phyloP scores from a whole-genome alignment of 495 filamentous ascomycete genomes.

The Trichoderma reesei region DNA sequence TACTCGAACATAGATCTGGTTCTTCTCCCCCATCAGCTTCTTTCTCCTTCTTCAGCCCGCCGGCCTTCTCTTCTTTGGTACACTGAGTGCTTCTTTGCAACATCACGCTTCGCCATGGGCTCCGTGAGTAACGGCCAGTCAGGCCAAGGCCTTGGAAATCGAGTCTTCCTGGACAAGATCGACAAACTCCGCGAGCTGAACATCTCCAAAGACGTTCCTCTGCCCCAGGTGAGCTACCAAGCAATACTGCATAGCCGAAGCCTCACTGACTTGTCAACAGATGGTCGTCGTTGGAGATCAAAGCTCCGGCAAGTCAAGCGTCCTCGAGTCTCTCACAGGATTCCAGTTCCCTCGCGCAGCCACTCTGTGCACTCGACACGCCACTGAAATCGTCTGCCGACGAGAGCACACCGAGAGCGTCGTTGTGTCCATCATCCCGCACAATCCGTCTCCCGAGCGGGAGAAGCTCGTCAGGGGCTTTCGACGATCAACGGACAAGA shows the following conservation, averaged over 20 bases:
- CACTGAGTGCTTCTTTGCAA: not conserved
- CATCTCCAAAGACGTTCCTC: constrained; percentile 18
- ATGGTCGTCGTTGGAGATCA: constrained; percentile 56
- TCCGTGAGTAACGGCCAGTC: not conserved
- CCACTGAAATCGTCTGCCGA: constrained; percentile 46
- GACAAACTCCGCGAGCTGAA: constrained; percentile 24
- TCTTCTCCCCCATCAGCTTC: too few species aligned
- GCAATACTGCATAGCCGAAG: constrained; percentile 25
- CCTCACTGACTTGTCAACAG: constrained; percentile 45
- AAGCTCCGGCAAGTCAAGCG: constrained; percentile 50
- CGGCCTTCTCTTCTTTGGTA: not conserved
- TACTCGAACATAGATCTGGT: too few species aligned
- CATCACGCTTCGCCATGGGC: not conserved
- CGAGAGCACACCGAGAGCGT: constrained; percentile 19
- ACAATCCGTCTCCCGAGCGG: constrained; percentile 30
- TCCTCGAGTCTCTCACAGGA: constrained; percentile 52
- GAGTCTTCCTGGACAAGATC: constrained; percentile 16
- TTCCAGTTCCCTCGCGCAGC: constrained; percentile 43
- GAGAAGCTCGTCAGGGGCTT: constrained; percentile 26
- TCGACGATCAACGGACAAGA: constrained; percentile 32
- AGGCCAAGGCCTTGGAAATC: constrained; percentile 5
- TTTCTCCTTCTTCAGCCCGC: too few species aligned
- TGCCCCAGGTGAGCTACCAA: constrained; percentile 21
- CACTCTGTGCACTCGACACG: constrained; percentile 42
- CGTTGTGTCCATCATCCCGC: constrained; percentile 24